These are phyloP conservation scores for Aspergillus pseudoglaucus DNA, from an alignment of 2,329 filamentous ascomycete species.

Conservation along the genomic window DNA sequence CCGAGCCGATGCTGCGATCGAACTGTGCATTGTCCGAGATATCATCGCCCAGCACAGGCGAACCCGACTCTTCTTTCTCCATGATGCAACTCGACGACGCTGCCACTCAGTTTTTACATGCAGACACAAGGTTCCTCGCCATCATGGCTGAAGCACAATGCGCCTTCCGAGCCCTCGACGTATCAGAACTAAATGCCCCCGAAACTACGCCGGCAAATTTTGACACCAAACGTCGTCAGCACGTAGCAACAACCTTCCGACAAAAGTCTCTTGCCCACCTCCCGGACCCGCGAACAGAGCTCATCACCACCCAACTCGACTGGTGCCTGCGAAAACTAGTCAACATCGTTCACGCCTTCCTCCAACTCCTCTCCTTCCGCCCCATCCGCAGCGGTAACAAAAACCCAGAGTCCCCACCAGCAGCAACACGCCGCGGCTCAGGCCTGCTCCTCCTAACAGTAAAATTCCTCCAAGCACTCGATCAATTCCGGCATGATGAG, in stretches of 20 bases:
- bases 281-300: slow-evolving; percentile 12
- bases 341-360: slow-evolving; percentile 15
- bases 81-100: slow-evolving; percentile 19
- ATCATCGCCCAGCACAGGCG: slow-evolving; percentile 17
- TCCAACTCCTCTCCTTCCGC: slow-evolving; percentile 23
- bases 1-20: slow-evolving; percentile 27
- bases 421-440: slow-evolving; percentile 17
- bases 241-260: slow-evolving; percentile 21
- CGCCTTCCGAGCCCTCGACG: slow-evolving; percentile 16
- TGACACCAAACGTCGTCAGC: slow-evolving; percentile 17
- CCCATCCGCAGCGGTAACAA: slow-evolving; percentile 17
- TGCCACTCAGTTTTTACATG: slow-evolving; percentile 5
- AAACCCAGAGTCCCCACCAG: slow-evolving; percentile 11
- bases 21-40: no score
- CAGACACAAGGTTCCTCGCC: slow-evolving; percentile 20
- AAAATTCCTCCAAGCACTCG: slow-evolving; percentile 15
- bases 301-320: slow-evolving; percentile 12
- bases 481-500: slow-evolving; percentile 15
- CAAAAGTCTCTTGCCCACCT: slow-evolving; percentile 15
- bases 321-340: slow-evolving; percentile 18
- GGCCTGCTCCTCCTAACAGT: slow-evolving; percentile 20
- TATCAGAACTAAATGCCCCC: no score
- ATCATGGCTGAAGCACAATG: slow-evolving; percentile 17
- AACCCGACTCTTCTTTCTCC: slow-evolving; percentile 21
- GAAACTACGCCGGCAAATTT: slow-evolving; percentile 13